These are phyloP conservation scores for Cyanodermella asteris DNA, from an alignment of 2,329 filamentous ascomycete species.

Conservation along the genomic window DNA sequence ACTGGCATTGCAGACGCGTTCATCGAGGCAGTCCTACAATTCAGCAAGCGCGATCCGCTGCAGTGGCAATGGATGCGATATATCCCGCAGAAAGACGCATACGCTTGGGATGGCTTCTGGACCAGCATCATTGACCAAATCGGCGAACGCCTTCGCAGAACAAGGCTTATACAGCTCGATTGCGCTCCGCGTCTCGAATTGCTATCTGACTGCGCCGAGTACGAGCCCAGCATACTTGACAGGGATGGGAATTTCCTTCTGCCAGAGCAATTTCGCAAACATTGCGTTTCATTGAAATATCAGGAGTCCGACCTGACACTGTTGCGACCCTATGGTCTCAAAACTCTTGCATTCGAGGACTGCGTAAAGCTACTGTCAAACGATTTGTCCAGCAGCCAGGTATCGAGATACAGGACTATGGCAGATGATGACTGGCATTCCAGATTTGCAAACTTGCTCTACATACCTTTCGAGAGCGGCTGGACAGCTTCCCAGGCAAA, in stretches of 20 bases:
- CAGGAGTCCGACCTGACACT: not conserved
- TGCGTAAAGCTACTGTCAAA: too few relatives aligned
- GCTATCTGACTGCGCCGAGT: too few relatives aligned
- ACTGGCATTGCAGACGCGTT: slow-evolving; percentile 19
- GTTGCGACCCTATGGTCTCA: not conserved
- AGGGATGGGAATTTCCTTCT: slow-evolving; percentile 4
- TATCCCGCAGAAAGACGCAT: slow-evolving; percentile 15
- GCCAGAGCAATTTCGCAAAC: slow-evolving; percentile 2
- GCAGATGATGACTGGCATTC: slow-evolving; percentile 9
- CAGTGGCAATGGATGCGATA: slow-evolving; percentile 25
- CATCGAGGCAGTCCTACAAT: slow-evolving; percentile 16
- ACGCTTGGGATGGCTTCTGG: slow-evolving; percentile 13
- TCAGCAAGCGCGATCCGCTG: slow-evolving; percentile 18
- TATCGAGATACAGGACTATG: slow-evolving; percentile 7
- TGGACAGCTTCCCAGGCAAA: rapidly evolving
- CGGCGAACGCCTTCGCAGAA: too few relatives aligned
- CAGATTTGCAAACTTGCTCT: slow-evolving; percentile 1
- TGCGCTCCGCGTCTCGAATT: too few relatives aligned
- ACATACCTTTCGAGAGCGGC: not conserved
- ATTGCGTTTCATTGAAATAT: slow-evolving; percentile 1
- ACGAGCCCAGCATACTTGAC: too few relatives aligned
- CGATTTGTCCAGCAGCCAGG: too few relatives aligned
- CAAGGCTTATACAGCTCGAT: too few relatives aligned
- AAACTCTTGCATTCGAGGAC: slow-evolving; percentile 1
- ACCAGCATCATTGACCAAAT: too few relatives aligned